Percentiles rank a stretch among this genome's conserved stretches.
phyloP scores from a whole-genome alignment of 2,329 filamentous ascomycete genomes.

The Laburnicola sp. region DNA sequence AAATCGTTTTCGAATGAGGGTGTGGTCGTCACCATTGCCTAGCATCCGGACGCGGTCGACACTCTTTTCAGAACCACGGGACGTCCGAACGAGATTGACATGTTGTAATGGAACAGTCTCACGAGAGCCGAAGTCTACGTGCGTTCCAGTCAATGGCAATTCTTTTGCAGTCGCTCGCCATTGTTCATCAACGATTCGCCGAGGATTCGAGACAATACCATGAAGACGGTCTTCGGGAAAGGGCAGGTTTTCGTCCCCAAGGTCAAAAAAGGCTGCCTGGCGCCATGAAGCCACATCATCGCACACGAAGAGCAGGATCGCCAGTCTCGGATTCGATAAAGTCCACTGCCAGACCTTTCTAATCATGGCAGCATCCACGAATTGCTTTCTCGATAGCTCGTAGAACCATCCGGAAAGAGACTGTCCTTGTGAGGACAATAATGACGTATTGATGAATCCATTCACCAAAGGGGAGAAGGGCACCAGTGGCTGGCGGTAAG shows the following conservation, averaged over 20 bases:
- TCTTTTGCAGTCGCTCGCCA: conserved; percentile 48
- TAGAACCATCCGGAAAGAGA: conserved; percentile 44
- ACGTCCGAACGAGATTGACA: conserved; percentile 34
- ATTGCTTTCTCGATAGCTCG: conserved; percentile 41
- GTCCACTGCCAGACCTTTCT: conserved; percentile 48
- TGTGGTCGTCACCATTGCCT: conserved; percentile 38
- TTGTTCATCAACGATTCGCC: conserved; percentile 45
- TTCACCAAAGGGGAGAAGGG: conserved; percentile 38
- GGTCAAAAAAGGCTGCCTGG: conserved; percentile 43
- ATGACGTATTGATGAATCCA: conserved; percentile 42
- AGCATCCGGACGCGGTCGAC: conserved; percentile 42
- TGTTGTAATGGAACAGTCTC: conserved; percentile 44
- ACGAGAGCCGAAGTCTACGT: conserved; percentile 43
- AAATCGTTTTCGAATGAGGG: conserved; percentile 44
- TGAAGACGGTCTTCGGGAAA: conserved; percentile 43
- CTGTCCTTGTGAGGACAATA: conserved; percentile 42
- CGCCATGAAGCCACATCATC: conserved; percentile 46
- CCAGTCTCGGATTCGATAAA: conserved; percentile 43
- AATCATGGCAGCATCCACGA: conserved; percentile 38
- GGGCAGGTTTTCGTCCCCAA: conserved; percentile 44
- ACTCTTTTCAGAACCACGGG: conserved; percentile 40
- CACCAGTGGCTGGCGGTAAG: conserved; percentile 36
- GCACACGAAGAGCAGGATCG: conserved; percentile 44
- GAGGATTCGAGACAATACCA: conserved; percentile 44
- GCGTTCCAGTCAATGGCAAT: conserved; percentile 40